phyloP scores from a whole-genome alignment of 1,139 yeast species.

The Fermentozyma sake region DNA sequence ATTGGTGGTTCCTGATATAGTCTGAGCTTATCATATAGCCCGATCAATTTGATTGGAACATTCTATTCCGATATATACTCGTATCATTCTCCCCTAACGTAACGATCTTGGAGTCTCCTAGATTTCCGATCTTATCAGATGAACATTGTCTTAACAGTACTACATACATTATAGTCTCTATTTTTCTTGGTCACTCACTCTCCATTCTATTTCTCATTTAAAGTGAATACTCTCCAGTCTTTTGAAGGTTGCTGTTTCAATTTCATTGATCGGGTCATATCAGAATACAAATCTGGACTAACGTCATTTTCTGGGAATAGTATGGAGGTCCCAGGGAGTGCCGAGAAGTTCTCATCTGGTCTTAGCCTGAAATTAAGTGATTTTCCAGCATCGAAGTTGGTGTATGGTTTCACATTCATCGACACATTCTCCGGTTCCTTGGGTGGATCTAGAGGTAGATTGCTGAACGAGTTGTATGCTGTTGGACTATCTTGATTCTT shows the following conservation, averaged over 20 bases:
- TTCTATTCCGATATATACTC: too few relatives aligned
- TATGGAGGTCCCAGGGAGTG: conserved; percentile 10
- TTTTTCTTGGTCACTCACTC: neutral
- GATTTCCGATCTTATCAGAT: too few relatives aligned
- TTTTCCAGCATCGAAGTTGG: conserved; percentile 8
- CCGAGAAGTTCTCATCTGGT: too few relatives aligned
- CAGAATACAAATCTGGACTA: neutral
- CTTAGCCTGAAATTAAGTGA: conserved; percentile 8
- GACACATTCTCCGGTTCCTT: conserved; percentile 1
- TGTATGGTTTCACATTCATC: conserved; percentile 8
- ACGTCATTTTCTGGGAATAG: conserved; percentile 6
- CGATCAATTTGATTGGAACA: too few relatives aligned
- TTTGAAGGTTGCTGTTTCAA: conserved; percentile 6
- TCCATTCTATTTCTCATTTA: conserved; percentile 1
- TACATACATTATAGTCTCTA: neutral
- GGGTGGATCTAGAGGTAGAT: too few relatives aligned
- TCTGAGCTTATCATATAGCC: too few relatives aligned
- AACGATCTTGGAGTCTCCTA: too few relatives aligned
- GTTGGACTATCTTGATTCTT: too few relatives aligned
- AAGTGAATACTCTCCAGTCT: conserved; percentile 8
- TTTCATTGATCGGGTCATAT: neutral
- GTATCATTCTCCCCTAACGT: too few relatives aligned
- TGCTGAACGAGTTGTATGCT: too few relatives aligned
- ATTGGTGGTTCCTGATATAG: too few relatives aligned
- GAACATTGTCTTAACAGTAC: too few relatives aligned